Conservation (phyloP, 2,329 filamentous ascomycete species). For the Daldinia sp. region DNA sequence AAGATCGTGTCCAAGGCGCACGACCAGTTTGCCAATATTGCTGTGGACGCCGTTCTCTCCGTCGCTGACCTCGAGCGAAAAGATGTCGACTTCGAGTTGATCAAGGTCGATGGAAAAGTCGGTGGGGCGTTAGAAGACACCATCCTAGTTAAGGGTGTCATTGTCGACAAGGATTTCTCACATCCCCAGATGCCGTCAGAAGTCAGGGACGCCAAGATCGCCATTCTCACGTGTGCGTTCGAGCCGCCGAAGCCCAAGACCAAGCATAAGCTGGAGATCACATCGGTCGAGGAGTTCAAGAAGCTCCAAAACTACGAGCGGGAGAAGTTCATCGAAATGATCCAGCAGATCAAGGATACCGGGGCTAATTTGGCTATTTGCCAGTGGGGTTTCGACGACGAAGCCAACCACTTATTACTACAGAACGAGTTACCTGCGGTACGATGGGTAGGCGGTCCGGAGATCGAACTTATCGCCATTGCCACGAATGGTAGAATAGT, state of each 20-base stretch:
- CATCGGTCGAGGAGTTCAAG: constrained; percentile 97
- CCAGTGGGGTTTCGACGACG: constrained; percentile 99
- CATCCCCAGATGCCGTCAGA: constrained; percentile 99
- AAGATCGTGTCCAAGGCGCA: constrained; percentile 99
- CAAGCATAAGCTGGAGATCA: constrained; percentile 99
- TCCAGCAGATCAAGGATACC: constrained; percentile 95
- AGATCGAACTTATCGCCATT: constrained; percentile 98
- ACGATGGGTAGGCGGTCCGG: constrained; percentile 96
- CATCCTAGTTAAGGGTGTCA: constrained; percentile 94
- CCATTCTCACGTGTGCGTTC: constrained; percentile 96
- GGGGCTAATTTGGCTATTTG: constrained; percentile 98
- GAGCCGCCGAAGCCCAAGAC: constrained; percentile 99
- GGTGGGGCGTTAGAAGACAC: constrained; percentile 93
- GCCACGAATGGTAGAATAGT: constrained; percentile 98
- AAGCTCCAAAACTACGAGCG: constrained; percentile 95
- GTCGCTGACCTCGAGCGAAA: constrained; percentile 95
- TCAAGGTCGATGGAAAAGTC: constrained; percentile 99
- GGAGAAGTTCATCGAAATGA: constrained; percentile 98
- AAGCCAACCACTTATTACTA: constrained; percentile 95
- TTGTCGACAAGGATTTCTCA: constrained; percentile 99
- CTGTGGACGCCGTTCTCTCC: constrained; percentile 94
- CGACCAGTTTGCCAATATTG: constrained; percentile 97
- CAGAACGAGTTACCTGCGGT: constrained; percentile 97
- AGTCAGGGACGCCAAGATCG: constrained; percentile 94
- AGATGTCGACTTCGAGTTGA: constrained; percentile 98